phyloP scores from a whole-genome alignment of 2,329 filamentous ascomycete species.

The Raffaelea deltoideospora region DNA sequence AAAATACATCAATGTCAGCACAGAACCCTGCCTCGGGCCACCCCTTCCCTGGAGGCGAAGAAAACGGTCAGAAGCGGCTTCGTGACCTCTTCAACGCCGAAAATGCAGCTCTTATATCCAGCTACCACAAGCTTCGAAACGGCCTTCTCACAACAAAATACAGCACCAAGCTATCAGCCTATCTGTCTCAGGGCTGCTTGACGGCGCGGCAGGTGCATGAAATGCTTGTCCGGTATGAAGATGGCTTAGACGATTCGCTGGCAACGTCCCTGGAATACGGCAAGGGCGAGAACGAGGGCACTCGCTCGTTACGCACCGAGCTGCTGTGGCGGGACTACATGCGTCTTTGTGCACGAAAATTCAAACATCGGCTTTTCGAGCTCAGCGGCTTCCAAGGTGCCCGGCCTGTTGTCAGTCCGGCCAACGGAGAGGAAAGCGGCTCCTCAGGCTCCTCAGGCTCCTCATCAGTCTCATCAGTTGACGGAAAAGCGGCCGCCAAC shows the following conservation, averaged over 20 bases:
- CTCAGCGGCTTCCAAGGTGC: conserved; percentile 48
- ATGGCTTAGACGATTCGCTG: conserved; percentile 33
- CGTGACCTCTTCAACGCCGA: conserved; percentile 36
- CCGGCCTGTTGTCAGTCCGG: no score
- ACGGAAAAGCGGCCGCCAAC: no score
- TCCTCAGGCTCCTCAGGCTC: no score
- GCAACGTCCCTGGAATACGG: conserved; percentile 40
- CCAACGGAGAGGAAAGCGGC: conserved; percentile 15
- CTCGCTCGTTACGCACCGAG: conserved; percentile 54
- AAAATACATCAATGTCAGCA: no score
- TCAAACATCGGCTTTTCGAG: conserved; percentile 47
- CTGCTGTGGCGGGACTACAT: conserved; percentile 72
- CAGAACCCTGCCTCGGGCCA: conserved; percentile 44
- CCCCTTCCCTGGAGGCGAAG: conserved; percentile 55
- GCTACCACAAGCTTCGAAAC: conserved; percentile 58
- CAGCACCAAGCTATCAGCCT: conserved; percentile 63
- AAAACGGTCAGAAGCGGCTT: conserved; percentile 40
- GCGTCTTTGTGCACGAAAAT: conserved; percentile 59
- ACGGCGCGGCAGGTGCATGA: conserved; percentile 59
- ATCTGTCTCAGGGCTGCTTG: conserved; percentile 55
- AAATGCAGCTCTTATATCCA: conserved; percentile 38
- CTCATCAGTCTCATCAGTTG: no score
- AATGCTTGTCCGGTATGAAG: conserved; percentile 52
- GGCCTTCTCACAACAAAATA: conserved; percentile 55
- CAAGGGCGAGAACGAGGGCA: conserved; percentile 57